Evolutionary conservation across 441 rosid species (phyloP).

Genomic region (Euphorbia schlechtendalii): DNA sequence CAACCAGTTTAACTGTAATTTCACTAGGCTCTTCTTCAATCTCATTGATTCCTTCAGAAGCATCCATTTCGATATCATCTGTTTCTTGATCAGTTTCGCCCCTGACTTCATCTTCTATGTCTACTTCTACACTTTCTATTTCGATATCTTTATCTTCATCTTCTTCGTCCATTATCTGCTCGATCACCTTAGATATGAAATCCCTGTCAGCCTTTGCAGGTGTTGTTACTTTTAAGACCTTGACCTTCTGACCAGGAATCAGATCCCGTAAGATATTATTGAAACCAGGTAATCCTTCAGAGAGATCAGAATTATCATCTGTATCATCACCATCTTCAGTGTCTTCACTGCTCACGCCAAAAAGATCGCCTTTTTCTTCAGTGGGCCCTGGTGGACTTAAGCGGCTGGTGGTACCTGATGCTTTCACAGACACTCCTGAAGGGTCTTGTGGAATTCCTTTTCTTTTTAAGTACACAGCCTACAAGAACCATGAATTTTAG

Average conservation of each 20-base stretch:
- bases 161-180: constrained; percentile 74
- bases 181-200: constrained; percentile 81
- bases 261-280: constrained; percentile 72
- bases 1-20: constrained; percentile 72
- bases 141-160: constrained; percentile 58
- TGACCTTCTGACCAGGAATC: constrained; percentile 83
- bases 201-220: constrained; percentile 77
- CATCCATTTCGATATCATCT: constrained; percentile 51
- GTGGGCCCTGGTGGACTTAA: constrained; percentile 41
- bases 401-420: constrained; percentile 35
- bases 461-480: constrained; percentile 83
- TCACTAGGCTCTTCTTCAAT: constrained; percentile 51
- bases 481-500: constrained; percentile 24
- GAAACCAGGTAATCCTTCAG: constrained; percentile 68
- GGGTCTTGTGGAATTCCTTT: constrained; percentile 43
- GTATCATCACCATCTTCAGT: constrained; percentile 48
- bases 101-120: constrained; percentile 49
- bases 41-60: constrained; percentile 46
- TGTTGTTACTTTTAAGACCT: constrained; percentile 77
- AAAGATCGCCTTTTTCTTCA: constrained; percentile 54
- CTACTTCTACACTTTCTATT: constrained; percentile 52
- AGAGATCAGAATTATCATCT: constrained; percentile 69
- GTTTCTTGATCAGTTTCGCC: constrained; percentile 52
- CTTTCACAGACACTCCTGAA: constrained; percentile 37
- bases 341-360: constrained; percentile 53